A percentile compares a stretch with the other conserved stretches of the same genome.
Conservation (phyloP, 1,139 yeast species). For the Pneumocystis murina region DNA sequence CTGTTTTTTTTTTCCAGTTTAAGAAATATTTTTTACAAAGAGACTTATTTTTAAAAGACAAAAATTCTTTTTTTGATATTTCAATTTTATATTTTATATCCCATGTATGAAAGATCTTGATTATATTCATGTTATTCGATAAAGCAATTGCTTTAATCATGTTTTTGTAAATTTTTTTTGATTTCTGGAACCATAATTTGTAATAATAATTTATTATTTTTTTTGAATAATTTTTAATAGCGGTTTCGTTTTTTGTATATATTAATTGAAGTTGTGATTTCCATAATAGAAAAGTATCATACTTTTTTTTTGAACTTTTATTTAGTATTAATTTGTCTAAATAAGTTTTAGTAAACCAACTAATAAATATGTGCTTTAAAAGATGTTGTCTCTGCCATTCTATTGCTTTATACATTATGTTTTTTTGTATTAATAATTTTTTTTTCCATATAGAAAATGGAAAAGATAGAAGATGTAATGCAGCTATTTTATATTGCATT, state of each 20-base stretch:
- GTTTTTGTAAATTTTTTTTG: background rate
- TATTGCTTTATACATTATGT: background rate
- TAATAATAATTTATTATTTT: background rate
- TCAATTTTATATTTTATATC: background rate
- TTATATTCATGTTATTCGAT: background rate
- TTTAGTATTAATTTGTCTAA: background rate
- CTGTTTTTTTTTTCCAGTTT: background rate
- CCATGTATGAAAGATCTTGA: background rate
- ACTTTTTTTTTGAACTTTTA: background rate
- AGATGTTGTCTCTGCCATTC: background rate
- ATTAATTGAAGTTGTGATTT: background rate
- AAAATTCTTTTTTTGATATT: background rate
- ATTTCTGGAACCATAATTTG: background rate
- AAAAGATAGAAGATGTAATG: background rate
- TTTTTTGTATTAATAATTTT: background rate
- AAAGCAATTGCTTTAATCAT: background rate
- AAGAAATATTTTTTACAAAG: background rate
- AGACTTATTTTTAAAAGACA: background rate
- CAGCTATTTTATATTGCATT: background rate
- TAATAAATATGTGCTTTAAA: background rate
- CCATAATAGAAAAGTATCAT: background rate
- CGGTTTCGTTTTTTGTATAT: background rate
- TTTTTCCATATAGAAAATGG: conserved; percentile 1
- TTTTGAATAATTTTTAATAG: background rate
- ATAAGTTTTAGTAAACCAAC: background rate